Base-by-base conservation (phyloP, 2,329 filamentous ascomycete species). In the Pestalotiopsis sp. region DNA sequence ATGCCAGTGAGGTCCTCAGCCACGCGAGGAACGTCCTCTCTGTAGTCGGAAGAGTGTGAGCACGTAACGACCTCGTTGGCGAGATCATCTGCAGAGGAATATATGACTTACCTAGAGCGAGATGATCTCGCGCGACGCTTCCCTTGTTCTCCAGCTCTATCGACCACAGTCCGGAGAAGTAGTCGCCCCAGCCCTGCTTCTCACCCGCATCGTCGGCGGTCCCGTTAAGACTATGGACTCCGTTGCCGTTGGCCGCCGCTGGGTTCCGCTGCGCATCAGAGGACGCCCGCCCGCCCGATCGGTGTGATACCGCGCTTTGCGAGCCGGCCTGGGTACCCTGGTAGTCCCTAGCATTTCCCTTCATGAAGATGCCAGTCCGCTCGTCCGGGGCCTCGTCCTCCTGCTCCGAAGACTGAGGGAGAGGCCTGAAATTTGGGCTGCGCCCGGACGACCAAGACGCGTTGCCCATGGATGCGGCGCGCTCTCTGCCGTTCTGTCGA, bases 101-200 rank as follows among this genome's bases (percentile, higher is more conserved):
- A 13, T 7, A 11, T 49, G 45, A 70, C 82, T 65, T 81, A 95
- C 92, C 92, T 63, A 96, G 82, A 25, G 93, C 93, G 67, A 96
- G 82, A 81, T 96, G 93, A 79, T 96, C 93, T 75, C 93, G 85
- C 12, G 93, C 93, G 52, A 95, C 93, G 76, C 91, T 93, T 52
- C 93, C 93, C 80, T 94, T 95, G 76, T 96, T 96, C 79, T 96
- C 93, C 70, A 96, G 80, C 82, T 95, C 93, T 65, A 96, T 86
- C 4, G 87, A 88, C 74, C 83, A 84, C 66, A 91, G 85, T 68
- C 83, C 80, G 7, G 77, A 80, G 27, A 84, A 73, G 52, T 88
- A 77, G 39, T 77, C 76, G 73, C 82, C 82, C 85, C 87, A 90
- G 86, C 90, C 90, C 57, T 78, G 72, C 70, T 79, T 78, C 25